Evolutionary conservation across 768 basidiomycete genomes (phyloP).

Genomic region (Tricholoma sp.): DNA sequence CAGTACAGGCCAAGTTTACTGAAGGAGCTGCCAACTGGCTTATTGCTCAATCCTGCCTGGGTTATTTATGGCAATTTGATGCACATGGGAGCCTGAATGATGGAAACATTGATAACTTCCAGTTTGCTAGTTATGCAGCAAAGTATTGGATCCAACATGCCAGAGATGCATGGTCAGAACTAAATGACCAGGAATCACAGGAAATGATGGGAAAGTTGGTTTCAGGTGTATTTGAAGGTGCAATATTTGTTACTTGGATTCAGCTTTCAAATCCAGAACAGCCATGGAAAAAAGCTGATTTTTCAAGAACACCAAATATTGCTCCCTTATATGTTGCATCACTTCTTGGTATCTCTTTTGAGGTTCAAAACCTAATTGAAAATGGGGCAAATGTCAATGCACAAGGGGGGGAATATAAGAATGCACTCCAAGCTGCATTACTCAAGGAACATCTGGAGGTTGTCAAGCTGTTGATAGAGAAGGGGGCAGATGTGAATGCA

Average conservation of each 20-base stretch:
- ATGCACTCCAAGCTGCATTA: too few relatives aligned
- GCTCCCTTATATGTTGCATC: background rate
- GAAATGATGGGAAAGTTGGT: background rate
- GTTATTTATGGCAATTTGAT: background rate
- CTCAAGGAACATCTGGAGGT: background rate
- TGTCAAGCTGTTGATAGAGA: too few relatives aligned
- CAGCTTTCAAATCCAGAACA: background rate
- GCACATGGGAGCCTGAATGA: background rate
- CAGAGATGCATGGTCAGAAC: background rate
- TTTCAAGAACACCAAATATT: background rate
- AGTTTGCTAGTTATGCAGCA: too few relatives aligned
- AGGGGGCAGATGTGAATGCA: background rate
- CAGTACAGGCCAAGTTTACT: background rate
- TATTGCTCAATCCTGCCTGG: background rate
- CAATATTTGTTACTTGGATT: background rate
- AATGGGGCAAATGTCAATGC: too few relatives aligned
- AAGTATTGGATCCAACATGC: background rate
- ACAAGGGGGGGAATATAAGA: too few relatives aligned
- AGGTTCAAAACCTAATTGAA: background rate
- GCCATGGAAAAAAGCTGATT: background rate
- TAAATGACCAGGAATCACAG: background rate
- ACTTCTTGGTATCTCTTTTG: background rate
- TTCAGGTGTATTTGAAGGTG: background rate
- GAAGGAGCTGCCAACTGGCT: background rate
- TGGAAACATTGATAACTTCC: background rate